Evolutionary conservation across 495 filamentous ascomycete genomes (phyloP).

Genomic region (Mytilinidion resinicola): DNA sequence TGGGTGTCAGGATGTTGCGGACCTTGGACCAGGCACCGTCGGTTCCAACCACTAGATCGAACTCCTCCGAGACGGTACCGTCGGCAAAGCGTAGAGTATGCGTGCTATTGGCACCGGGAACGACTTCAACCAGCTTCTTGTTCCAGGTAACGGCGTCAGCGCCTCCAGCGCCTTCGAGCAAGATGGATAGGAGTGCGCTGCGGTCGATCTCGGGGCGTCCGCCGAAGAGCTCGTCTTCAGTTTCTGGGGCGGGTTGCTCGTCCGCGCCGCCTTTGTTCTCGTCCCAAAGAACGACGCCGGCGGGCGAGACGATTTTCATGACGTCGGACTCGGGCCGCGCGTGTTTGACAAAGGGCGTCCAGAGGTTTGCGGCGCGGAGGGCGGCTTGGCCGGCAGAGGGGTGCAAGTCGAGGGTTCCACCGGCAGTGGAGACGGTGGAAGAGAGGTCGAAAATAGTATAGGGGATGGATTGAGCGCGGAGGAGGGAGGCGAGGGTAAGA

Average conservation of each 20-base stretch:
- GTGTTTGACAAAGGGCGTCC: constrained; percentile 40
- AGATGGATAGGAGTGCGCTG: neutral
- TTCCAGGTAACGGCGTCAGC: constrained; percentile 40
- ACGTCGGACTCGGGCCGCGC: constrained; percentile 39
- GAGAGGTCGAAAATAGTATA: constrained; percentile 44
- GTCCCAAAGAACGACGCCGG: neutral
- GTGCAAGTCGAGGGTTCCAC: constrained; percentile 54
- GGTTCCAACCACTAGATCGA: constrained; percentile 54
- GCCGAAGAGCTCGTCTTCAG: neutral
- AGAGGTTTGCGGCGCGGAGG: constrained; percentile 45
- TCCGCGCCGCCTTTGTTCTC: neutral
- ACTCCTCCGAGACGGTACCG: constrained; percentile 25
- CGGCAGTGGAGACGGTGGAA: constrained; percentile 35
- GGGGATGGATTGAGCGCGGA: constrained; percentile 31
- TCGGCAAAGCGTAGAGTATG: constrained; percentile 25
- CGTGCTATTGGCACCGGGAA: constrained; percentile 8
- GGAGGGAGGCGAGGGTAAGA: constrained; percentile 48
- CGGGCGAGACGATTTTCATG: constrained; percentile 15
- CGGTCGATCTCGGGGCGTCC: constrained; percentile 8
- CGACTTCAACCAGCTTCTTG: constrained; percentile 30
- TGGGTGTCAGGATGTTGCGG: constrained; percentile 42
- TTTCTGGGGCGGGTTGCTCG: neutral
- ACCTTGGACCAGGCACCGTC: constrained; percentile 57
- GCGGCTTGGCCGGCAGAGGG: constrained; percentile 46
- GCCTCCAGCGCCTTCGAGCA: constrained; percentile 31